Conservation (phyloP, 768 basidiomycete genomes). For the Suillus bovinus region DNA sequence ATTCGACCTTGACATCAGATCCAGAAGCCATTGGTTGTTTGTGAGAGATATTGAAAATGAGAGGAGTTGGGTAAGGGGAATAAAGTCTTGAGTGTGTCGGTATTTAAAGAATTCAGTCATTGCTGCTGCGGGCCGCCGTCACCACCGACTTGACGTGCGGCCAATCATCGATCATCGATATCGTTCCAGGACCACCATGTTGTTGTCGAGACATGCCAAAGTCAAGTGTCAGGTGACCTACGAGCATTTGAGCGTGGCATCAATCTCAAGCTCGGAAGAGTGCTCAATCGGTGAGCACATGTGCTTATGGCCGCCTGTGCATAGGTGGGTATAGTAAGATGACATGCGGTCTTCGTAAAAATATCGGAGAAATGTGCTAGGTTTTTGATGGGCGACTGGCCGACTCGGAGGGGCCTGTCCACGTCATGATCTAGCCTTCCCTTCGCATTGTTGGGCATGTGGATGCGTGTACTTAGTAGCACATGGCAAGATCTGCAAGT, state of each 20-base stretch:
- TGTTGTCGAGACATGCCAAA: background rate
- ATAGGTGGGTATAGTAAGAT: background rate
- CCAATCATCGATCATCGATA: background rate
- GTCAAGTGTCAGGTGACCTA: background rate
- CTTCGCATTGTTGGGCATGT: background rate
- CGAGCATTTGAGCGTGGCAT: background rate
- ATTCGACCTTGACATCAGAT: slow-evolving; percentile 29
- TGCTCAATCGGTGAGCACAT: background rate
- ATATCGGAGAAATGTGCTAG: background rate
- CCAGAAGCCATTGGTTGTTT: slow-evolving; percentile 11
- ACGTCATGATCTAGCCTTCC: background rate
- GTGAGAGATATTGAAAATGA: background rate
- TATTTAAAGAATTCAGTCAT: background rate
- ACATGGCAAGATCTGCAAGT: background rate
- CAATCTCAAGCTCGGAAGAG: slow-evolving; percentile 3
- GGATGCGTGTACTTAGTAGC: background rate
- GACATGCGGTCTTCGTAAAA: background rate
- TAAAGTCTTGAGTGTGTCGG: background rate
- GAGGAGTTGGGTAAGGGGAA: background rate
- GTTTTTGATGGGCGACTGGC: background rate
- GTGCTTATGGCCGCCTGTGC: background rate
- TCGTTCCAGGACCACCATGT: background rate
- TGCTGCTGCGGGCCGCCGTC: background rate
- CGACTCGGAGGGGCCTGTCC: background rate
- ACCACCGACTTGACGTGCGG: background rate